Evolutionary conservation across 768 basidiomycete species (phyloP).

Genomic region (Cyclocybe cylindracea): DNA sequence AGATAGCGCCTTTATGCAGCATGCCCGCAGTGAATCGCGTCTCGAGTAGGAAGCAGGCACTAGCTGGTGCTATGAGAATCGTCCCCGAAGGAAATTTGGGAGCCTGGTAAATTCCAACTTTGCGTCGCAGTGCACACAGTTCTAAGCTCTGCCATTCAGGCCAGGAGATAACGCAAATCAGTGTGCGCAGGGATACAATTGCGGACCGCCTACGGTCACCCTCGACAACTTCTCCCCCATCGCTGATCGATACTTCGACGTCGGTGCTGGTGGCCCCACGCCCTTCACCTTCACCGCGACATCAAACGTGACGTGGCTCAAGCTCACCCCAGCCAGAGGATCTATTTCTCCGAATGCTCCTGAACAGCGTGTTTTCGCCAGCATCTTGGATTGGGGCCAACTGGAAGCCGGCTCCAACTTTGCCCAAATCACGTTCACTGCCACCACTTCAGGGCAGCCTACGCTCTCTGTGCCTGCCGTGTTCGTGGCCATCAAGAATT

Average conservation of each 20-base stretch:
- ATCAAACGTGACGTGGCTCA: constrained; percentile 54
- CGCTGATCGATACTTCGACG: constrained; percentile 56
- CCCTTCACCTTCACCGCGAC: constrained; percentile 57
- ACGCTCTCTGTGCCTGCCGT: constrained; percentile 29
- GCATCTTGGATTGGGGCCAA: constrained; percentile 58
- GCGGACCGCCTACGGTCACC: constrained; percentile 47
- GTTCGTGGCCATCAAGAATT: constrained; percentile 38
- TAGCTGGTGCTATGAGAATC: constrained; percentile 66
- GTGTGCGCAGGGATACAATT: constrained; percentile 50
- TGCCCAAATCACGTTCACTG: constrained; percentile 47
- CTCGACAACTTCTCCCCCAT: constrained; percentile 61
- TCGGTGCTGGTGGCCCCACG: constrained; percentile 59
- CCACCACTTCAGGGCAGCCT: constrained; percentile 42
- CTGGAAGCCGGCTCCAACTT: constrained; percentile 36
- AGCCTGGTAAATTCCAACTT: constrained; percentile 45
- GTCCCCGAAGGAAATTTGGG: constrained; percentile 60
- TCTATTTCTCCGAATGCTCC: constrained; percentile 46
- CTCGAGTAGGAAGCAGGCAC: constrained; percentile 53
- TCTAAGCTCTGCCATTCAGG: constrained; percentile 30
- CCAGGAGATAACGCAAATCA: constrained; percentile 68
- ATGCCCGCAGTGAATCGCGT: constrained; percentile 56
- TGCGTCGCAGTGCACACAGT: not conserved
- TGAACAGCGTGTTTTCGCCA: constrained; percentile 55
- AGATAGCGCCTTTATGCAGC: constrained; percentile 22
- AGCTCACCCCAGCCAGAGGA: constrained; percentile 46